phyloP scores from a whole-genome alignment of 2,329 filamentous ascomycete species.

The Dryadomyces sulphureus region DNA sequence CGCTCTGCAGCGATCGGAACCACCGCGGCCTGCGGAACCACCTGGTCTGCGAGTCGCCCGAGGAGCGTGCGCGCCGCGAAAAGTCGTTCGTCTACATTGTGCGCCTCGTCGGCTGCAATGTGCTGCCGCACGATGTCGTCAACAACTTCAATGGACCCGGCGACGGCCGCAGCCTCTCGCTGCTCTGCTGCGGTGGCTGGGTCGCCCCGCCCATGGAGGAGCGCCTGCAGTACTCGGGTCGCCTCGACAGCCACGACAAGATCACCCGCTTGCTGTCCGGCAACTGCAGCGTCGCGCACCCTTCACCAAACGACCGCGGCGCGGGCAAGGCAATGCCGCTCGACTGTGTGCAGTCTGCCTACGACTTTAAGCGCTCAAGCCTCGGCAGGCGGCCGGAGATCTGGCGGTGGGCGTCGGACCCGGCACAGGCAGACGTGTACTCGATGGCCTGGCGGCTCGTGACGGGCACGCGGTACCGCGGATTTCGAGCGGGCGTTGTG shows the following conservation, averaged over 20 bases:
- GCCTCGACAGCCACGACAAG: constrained; percentile 2
- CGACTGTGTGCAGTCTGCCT: too few species aligned
- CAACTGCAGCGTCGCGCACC: too few species aligned
- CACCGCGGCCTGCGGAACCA: not conserved
- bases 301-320: too few species aligned
- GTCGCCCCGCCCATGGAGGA: constrained; percentile 13
- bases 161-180: constrained; percentile 6
- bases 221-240: constrained; percentile 4
- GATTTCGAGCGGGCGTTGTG: constrained; percentile 6
- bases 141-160: constrained; percentile 11
- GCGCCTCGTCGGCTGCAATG: constrained; percentile 10
- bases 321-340: too few species aligned
- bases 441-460: constrained; percentile 14
- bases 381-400: constrained; percentile 8
- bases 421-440: constrained; percentile 14
- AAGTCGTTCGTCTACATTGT: constrained; percentile 13
- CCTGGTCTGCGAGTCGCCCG: not conserved
- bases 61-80: constrained; percentile 2
- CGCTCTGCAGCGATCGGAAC: not conserved
- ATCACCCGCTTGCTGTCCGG: too few species aligned
- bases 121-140: not conserved
- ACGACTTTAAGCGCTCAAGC: too few species aligned
- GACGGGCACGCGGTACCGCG: constrained; percentile 9
- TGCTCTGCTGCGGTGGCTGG: constrained; percentile 13
- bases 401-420: constrained; percentile 13